phyloP scores from a whole-genome alignment of 305 asterid genomes.

The Galium porrigens region DNA sequence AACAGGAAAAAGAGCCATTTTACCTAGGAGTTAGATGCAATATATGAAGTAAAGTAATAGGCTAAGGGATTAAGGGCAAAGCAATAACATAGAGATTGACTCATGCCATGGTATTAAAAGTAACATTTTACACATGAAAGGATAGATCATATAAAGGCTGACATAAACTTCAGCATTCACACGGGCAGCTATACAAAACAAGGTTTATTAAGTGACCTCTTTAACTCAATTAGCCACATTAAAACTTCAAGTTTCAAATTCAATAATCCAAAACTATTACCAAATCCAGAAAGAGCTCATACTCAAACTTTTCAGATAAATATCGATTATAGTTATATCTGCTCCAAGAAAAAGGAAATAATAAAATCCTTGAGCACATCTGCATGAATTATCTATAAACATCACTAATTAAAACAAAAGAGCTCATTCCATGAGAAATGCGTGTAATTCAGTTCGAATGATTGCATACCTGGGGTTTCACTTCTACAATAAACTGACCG shows the following conservation, averaged over 20 bases:
- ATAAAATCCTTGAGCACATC: not conserved
- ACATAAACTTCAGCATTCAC: not conserved
- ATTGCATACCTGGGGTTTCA: conserved; percentile 32
- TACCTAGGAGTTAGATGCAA: not conserved
- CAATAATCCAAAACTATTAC: not conserved
- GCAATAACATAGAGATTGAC: not conserved
- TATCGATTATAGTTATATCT: not conserved
- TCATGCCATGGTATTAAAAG: not conserved
- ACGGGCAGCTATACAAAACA: not conserved
- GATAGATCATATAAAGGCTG: not conserved
- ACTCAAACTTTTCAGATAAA: not conserved
- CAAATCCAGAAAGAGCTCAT: not conserved
- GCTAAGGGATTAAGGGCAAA: not conserved
- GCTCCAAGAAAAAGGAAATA: not conserved
- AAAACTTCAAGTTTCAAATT: not conserved
- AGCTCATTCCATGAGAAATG: not conserved
- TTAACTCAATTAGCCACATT: not conserved
- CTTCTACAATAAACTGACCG: conserved; percentile 41
- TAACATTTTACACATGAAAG: not conserved
- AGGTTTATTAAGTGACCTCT: not conserved
- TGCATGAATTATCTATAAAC: not conserved
- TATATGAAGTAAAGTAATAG: not conserved
- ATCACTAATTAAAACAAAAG: not conserved
- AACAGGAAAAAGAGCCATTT: not conserved
- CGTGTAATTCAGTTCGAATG: not conserved